Evolutionary conservation across 352 stramenopile genomes (phyloP), one percentile per base, ranked within the genome.

Genomic region (Elongisporangium undulatum): DNA sequence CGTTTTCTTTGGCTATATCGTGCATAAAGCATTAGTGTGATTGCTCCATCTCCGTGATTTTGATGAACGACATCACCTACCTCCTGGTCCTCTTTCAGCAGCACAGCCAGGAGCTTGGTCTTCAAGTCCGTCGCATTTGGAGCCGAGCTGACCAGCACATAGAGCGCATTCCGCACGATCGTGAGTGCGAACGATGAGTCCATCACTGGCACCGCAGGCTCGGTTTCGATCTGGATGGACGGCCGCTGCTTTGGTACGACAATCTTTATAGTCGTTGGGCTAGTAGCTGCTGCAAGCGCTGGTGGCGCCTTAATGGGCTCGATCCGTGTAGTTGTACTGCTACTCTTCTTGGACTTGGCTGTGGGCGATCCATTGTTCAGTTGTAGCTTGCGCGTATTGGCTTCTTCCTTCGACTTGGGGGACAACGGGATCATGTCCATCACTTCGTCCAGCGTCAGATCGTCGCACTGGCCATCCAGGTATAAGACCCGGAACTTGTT

Each of bases 401-500:
- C 59, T 22, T 64, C 68, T 20, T 39, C 55, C 2, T 67, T n/a
- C 24, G 62, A 69, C 4, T 61, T 63, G 8, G 71, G 69, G 15
- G 63, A 66, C 51, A 75, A 61, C 13, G 78, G 75, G 41, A 87
- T 78, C 58, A 71, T 89, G n/a, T 84, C 69, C 4, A 84, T 64
- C 26, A 89, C 76, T 59, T 92, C 59, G 17, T 80, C 54, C 48
- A 87, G 87, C 49, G 75, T 70, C 52, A 90, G 69, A 60, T 92
- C 82, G 21, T 68, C 72, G 19, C 71, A 85, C 19, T 66, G 68
- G 2, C 82, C 75, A 51, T 88, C 75, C 17, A 63, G 66, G 45
- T 84, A 89, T 48, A 92, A 70, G 10, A 92, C 73, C 9, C 82
- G 78, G 55, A 86, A 92, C 73, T 79, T 92, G 26, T 81, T 80